Base-by-base conservation (phyloP, 768 basidiomycete genomes). In the Podaxis pistillaris region DNA sequence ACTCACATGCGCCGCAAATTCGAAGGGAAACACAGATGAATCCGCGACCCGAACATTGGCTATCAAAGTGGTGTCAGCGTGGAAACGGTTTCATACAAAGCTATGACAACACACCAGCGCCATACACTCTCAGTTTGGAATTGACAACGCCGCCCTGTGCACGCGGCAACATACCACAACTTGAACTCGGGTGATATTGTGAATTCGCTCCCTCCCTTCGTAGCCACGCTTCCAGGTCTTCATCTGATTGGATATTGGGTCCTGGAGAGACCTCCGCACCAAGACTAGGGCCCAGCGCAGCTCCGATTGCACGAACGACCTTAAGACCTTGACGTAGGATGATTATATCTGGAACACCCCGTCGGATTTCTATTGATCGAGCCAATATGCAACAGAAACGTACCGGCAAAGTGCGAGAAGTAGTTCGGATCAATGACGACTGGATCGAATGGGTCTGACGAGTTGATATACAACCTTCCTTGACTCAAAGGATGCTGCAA, bases 391-490 rank as follows among this genome's bases (percentile, higher is more conserved):
- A 49, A 33, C 24, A n/a, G 37, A 4, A 8, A 66, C 73, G 17
- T 28, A 80, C 80, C 83, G 36, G 82, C 81, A 11, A 76, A 72
- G 67, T 86, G 82, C n/a, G 82, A 77, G 53, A 86, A 81, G 73
- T 89, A 90, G 63, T 81, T 73, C 4, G 89, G 89, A 72, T 91
- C 86, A 69, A 91, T 87, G 41, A 81, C 67, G 3, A 87, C 84
- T 19, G 75, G 70, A 56, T 84, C 82, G 72, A 91, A 91, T 0
- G 86, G 76, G 66, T 84, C 79, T n/a, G 79, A 76, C 1, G 83
- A 82, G 68, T 82, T 86, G 74, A 90, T 85, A 62, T 83, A 83
- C 36, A 90, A 68, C 4, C 78, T 79, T n/a, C 89, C 90, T 56
- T 85, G 81, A 40, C 81, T 86, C 70, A 81, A 81, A 1, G 87